phyloP scores from a whole-genome alignment of 2,329 filamentous ascomycete genomes.

The Laburnicola sp. region DNA sequence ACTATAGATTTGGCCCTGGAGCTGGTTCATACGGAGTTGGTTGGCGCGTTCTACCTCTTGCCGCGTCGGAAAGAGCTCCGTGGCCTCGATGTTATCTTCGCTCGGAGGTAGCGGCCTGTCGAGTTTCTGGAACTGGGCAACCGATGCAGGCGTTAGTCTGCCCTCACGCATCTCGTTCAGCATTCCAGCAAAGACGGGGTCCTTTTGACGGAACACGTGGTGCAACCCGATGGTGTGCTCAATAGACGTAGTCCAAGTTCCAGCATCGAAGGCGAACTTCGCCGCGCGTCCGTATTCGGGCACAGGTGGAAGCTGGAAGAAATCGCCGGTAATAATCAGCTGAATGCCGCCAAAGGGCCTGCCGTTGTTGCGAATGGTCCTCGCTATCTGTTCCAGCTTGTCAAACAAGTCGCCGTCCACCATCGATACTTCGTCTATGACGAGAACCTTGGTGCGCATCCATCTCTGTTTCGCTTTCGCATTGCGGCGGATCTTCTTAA shows the following conservation, averaged over 20 bases:
- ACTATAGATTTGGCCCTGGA: slow-evolving; percentile 68
- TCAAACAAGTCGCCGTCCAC: slow-evolving; percentile 96
- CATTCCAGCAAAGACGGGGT: slow-evolving; percentile 88
- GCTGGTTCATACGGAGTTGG: slow-evolving; percentile 67
- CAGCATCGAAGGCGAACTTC: slow-evolving; percentile 91
- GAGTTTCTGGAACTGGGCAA: slow-evolving; percentile 74
- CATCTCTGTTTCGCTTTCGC: slow-evolving; percentile 85
- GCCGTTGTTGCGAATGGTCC: slow-evolving; percentile 84
- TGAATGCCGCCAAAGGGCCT: slow-evolving; percentile 95
- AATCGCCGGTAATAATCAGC: slow-evolving; percentile 92
- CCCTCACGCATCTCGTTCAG: slow-evolving; percentile 97
- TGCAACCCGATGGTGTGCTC: slow-evolving; percentile 94
- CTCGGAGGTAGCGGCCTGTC: slow-evolving; percentile 64
- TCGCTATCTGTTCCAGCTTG: slow-evolving; percentile 87
- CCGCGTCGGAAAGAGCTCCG: slow-evolving; percentile 91
- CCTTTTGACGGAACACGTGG: slow-evolving; percentile 94
- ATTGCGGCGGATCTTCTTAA: slow-evolving; percentile 90
- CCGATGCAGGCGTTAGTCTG: slow-evolving; percentile 73
- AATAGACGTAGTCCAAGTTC: slow-evolving; percentile 88
- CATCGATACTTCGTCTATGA: slow-evolving; percentile 98
- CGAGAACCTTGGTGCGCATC: slow-evolving; percentile 81
- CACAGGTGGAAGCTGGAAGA: slow-evolving; percentile 95
- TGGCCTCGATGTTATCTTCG: slow-evolving; percentile 78
- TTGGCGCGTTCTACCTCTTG: slow-evolving; percentile 89
- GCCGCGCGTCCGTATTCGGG: slow-evolving; percentile 73